Conservation (phyloP, 805 yeast species). For the Wickerhamomyces sydowiorum region DNA sequence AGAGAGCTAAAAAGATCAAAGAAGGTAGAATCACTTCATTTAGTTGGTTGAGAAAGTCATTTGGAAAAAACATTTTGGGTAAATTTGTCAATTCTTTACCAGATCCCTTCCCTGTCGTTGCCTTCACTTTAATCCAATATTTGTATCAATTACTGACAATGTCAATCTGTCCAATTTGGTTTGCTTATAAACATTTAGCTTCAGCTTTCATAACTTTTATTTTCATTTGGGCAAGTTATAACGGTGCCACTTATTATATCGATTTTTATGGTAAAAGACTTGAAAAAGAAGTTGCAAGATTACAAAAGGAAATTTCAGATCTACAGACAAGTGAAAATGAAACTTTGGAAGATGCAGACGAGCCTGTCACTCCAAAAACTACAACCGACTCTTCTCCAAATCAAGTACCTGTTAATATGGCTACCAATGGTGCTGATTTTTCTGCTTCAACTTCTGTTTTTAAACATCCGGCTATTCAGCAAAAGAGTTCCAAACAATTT, state of each 20-base stretch:
- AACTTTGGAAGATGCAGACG: neutral
- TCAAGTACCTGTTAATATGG: neutral
- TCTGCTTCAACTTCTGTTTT: neutral
- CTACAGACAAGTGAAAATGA: constrained; percentile 33
- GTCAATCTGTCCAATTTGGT: constrained; percentile 89
- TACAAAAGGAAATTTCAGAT: constrained; percentile 65
- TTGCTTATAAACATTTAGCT: constrained; percentile 60
- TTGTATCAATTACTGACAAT: constrained; percentile 81
- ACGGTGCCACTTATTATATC: constrained; percentile 92
- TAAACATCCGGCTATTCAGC: neutral
- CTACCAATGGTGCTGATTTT: neutral
- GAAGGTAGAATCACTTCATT: constrained; percentile 86
- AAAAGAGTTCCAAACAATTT: too few species aligned
- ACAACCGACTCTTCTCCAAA: neutral
- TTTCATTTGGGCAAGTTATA: constrained; percentile 76
- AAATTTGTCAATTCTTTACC: constrained; percentile 76
- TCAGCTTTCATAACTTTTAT: constrained; percentile 62
- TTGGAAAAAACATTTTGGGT: constrained; percentile 62
- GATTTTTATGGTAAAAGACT: constrained; percentile 88
- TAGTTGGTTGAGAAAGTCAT: constrained; percentile 71
- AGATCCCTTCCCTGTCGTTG: constrained; percentile 78
- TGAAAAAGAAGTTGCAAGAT: constrained; percentile 73
- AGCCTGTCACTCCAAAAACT: neutral
- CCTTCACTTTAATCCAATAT: constrained; percentile 83
- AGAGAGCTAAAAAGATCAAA: constrained; percentile 71